Base-by-base conservation (phyloP, 2,329 filamentous ascomycete species). In the Sporothrix protearum region DNA sequence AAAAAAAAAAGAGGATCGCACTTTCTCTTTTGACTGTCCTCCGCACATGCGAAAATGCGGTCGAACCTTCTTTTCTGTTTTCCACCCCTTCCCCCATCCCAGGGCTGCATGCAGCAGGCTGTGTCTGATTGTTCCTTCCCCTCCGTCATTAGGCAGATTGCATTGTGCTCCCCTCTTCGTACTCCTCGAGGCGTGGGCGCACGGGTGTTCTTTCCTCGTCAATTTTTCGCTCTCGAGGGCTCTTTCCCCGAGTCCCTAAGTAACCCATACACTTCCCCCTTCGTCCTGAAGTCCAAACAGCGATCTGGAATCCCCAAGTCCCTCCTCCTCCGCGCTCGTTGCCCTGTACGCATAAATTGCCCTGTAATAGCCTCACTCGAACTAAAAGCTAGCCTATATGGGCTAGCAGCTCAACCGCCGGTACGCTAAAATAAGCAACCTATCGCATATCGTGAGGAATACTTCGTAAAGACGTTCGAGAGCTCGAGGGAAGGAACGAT, bases 241-340 rank as follows among this genome's bases (percentile, higher is more conserved):
- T 19, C 42, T 47, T 57, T 30, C 25, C 53, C 53, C 53, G 25
- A 30, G 16, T 57, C 53, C 53, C 53, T 28, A 57, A 33, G 2
- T 5, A 19, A 47, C 42, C 42, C 22, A 25, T 16, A 19, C 45
- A 25, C 12, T 57, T 19, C 28, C 53, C 53, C 16, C n/a, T 57
- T 57, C 53, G 57, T 19, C n/a, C 33, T 61, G 57, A 61, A 12
- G 19, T 22, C 57, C 19, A 63, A 42, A 63, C 33, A 19, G 30
- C 33, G 57, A 61, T 61, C 33, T 39, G 39, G 22, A 61, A 39
- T 63, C 57, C 19, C 57, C 57, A 63, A 42, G 57, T 33, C 61
- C 61, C 61, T 64, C 42, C 19, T 47, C 39, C 61, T 66, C 61
- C 61, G n/a, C 61, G 16, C 39, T 12, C 39, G 28, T 63, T 63